Evolutionary conservation across 768 basidiomycete species (phyloP), one percentile per base, ranked within the genome.

Genomic region (Suillus plorans): DNA sequence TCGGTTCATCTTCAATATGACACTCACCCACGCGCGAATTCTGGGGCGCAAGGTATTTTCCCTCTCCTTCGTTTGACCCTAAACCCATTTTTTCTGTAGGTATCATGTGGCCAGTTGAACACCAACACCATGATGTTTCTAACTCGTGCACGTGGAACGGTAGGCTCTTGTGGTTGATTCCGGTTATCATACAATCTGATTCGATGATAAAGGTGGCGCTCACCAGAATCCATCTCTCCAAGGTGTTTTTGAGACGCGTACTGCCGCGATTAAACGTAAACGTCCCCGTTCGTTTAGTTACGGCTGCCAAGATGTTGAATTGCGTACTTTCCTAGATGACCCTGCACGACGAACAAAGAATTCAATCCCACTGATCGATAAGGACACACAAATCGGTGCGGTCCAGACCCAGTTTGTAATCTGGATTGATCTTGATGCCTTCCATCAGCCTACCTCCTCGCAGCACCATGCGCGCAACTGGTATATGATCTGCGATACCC

Each of bases 401-500:
- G 18, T 20, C 20, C n/a, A 25, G 61, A 63, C 18, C 5, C 2
- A 25, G 20, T 14, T n/a, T n/a, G 13, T 36, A 50, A 12, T 9
- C 10, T 20, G 14, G 13, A 37, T 37, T 20, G 36, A 25, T 39
- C 7, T 39, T 37, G 37, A 64, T 63, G 16, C 42, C 8, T 47
- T 34, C 22, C 4, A 4, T 28, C n/a, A 52, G 28, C 47, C 2
- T 7, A 22, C 61, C 22, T 57, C 37, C 53, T 63, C 8, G 50
- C 64, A 10, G 41, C 62, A 44, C 61, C 41, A 28, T 37, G n/a
- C 28, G 28, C 44, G 8, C 61, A 31, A 12, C 20, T 66, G n/a
- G 22, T 66, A 37, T 66, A 66, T 52, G 65, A 66, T n/a, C 13
- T 66, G 16, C 56, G 65, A 22, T 37, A 41, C 18, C 44, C 55